Base-by-base conservation (phyloP, 306 rosid genomes). In the Cucumis hystrix region DNA sequence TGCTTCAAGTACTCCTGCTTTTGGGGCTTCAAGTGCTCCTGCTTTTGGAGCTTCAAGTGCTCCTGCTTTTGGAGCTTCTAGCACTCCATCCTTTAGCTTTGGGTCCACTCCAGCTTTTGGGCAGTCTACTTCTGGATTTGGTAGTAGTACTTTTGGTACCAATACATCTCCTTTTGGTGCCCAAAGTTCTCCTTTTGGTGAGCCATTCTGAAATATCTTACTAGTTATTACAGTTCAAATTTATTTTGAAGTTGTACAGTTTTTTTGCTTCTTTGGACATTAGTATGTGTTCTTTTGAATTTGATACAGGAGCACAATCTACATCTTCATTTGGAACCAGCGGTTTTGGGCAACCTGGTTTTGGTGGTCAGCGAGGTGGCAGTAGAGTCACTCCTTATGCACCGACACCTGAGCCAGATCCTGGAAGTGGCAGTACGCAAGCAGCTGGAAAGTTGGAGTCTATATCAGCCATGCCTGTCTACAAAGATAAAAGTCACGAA, bases 401-500 rank as follows among this genome's bases (percentile, higher is more conserved):
- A 21, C 85, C 94, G 71, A 96, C 97, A 55, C 72, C 91, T 71
- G 97, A 92, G 83, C 84, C 93, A 54, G 96, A 92, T 79, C 17
- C 83, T 59, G 69, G 75, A 28, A 51, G 64, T 74, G 93, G 96
- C 62, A 45, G 96, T 72, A 35, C 89, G 35, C 89, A 78, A 84
- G 62, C 89, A 25, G 69, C 57, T 77, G 97, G 83, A 16, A 92
- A 87, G 79, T 88, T 96, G 80, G 94, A 88, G 88, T 96, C 99
- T 47, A 91, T 96, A 82, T 96, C 99, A 30, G 97, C 98, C 54
- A 96, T 96, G 99, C 82, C 97, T 67, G 62, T 77, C 64, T 96
- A 88, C 89, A 96, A 86, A 81, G 97, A 95, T 49, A 95, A 92
- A 86, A 89, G 97, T 83, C 99, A 95, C 0, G 99, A 95, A 79